A percentile compares a stretch with the other conserved stretches of the same genome.
phyloP scores from a whole-genome alignment of 495 filamentous ascomycete species.

The Mycothermus thermophilus region DNA sequence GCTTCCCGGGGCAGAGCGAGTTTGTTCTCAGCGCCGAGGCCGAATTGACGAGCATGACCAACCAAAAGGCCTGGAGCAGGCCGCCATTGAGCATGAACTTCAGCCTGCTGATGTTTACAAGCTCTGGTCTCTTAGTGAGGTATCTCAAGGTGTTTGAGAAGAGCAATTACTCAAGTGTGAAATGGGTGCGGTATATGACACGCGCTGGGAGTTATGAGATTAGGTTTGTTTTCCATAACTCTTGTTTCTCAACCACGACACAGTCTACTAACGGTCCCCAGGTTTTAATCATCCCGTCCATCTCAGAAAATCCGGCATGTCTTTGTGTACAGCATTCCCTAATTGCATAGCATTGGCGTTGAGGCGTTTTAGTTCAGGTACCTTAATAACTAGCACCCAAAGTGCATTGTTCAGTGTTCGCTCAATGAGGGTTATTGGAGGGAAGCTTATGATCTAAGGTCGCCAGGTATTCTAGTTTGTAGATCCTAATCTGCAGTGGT shows the following conservation, averaged over 20 bases:
- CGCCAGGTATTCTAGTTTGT: no score
- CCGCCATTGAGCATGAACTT: slow-evolving; percentile 88
- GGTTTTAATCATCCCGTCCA: slow-evolving; percentile 8
- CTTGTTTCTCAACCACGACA: neutral
- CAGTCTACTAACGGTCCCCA: slow-evolving; percentile 1
- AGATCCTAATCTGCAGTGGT: no score
- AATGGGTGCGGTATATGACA: slow-evolving; percentile 99
- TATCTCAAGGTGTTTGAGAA: slow-evolving; percentile 99
- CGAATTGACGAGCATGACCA: slow-evolving; percentile 87
- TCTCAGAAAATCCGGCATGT: neutral
- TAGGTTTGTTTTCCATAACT: slow-evolving; percentile 33
- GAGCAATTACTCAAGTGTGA: slow-evolving; percentile 94
- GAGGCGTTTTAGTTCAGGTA: slow-evolving; percentile 6
- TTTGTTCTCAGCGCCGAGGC: slow-evolving; percentile 91
- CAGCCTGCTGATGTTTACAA: slow-evolving; percentile 94
- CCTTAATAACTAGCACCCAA: no score
- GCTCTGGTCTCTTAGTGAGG: slow-evolving; percentile 75
- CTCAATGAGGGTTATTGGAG: no score
- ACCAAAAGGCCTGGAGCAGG: slow-evolving; percentile 94
- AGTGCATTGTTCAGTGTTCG: no score
- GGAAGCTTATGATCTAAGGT: no score
- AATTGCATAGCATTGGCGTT: slow-evolving; percentile 12
- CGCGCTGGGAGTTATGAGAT: slow-evolving; percentile 77
- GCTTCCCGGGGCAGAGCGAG: slow-evolving; percentile 92
- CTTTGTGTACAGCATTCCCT: neutral